A percentile compares a stretch with the other conserved stretches of the same genome.
phyloP scores from a whole-genome alignment of 176 grass and related monocot genomes.

The Bolboschoenus planiculmis region DNA sequence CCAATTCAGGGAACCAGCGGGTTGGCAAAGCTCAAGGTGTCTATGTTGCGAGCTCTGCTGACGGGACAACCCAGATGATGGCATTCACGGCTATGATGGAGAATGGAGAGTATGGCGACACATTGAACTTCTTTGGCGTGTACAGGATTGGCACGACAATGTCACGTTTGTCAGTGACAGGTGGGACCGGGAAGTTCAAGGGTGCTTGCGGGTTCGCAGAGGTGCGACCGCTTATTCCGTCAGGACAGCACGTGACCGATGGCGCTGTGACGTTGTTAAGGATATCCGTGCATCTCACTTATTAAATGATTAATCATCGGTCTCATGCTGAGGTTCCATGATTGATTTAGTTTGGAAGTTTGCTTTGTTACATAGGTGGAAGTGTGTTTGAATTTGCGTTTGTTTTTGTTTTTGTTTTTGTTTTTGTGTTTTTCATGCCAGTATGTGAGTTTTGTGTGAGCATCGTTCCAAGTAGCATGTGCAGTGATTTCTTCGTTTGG shows the following conservation, averaged over 20 bases:
- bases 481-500: not conserved
- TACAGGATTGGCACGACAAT: slow-evolving; percentile 42
- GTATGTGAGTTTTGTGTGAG: not conserved
- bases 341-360: slow-evolving; percentile 8
- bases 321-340: not conserved
- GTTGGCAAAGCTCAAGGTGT: slow-evolving; percentile 49
- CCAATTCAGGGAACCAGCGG: slow-evolving; percentile 37
- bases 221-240: slow-evolving; percentile 47
- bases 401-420: slow-evolving; percentile 5
- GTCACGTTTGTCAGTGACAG: slow-evolving; percentile 53
- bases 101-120: slow-evolving; percentile 59
- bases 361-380: not conserved
- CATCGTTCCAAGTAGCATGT: not conserved
- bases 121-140: slow-evolving; percentile 54
- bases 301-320: not conserved
- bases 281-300: slow-evolving; percentile 46
- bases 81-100: slow-evolving; percentile 64
- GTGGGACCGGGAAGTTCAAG: slow-evolving; percentile 61
- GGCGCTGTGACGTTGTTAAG: slow-evolving; percentile 49
- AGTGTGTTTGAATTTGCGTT: not conserved
- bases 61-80: slow-evolving; percentile 59
- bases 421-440: slow-evolving; percentile 6
- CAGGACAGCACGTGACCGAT: slow-evolving; percentile 39
- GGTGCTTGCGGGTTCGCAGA: slow-evolving; percentile 49
- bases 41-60: slow-evolving; percentile 51